Conservation (phyloP, 2,329 filamentous ascomycete species). For the Gremmenia infestans region DNA sequence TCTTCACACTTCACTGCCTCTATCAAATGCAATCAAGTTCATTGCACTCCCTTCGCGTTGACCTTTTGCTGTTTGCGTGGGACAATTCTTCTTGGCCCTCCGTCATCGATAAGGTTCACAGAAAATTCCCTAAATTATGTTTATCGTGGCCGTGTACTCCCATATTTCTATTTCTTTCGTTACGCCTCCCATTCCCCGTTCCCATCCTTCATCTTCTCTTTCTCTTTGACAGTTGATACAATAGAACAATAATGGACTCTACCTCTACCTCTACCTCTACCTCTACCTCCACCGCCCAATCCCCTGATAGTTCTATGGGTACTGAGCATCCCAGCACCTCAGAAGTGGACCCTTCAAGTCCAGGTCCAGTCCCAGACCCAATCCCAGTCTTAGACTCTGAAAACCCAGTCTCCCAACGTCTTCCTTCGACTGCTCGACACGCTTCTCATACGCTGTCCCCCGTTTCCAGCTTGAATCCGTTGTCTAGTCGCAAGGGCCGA, state of each 20-base stretch:
- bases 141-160: no score
- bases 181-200: not conserved
- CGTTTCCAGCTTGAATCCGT: slow-evolving; percentile 36
- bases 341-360: slow-evolving; percentile 7
- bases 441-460: slow-evolving; percentile 41
- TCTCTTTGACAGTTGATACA: slow-evolving; percentile 6
- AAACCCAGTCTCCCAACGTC: not conserved
- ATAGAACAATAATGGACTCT: not conserved
- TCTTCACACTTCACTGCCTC: not conserved
- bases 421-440: slow-evolving; percentile 4
- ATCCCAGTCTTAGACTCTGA: not conserved
- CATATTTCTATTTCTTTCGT: not conserved
- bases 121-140: no score
- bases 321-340: slow-evolving; percentile 22
- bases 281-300: not conserved
- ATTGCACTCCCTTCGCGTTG: not conserved
- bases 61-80: no score
- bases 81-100: no score
- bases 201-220: not conserved
- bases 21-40: not conserved
- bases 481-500: slow-evolving; percentile 46
- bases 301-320: slow-evolving; percentile 7
- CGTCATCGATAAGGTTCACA: no score
- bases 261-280: not conserved
- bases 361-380: slow-evolving; percentile 6